Evolutionary conservation across 331 rosid species (phyloP), one percentile per base, ranked within the genome.

Genomic region (Pyracantha coccinea): DNA sequence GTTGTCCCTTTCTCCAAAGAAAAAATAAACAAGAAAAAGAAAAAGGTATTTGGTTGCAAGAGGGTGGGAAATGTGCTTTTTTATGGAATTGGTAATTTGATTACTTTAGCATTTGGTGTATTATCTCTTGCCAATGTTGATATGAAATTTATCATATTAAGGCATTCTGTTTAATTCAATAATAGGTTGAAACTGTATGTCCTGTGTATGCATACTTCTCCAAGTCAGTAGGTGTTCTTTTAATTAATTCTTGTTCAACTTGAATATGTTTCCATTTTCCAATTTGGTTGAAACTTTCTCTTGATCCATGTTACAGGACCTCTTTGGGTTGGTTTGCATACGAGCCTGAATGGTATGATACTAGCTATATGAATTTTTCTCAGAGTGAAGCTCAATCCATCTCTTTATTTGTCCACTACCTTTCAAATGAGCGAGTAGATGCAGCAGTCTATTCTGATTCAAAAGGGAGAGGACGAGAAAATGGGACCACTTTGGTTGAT

Each of bases 321-420:
- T 76, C 96, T 65, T 82, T 94, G 79, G 96, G 98, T 73, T 94
- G 98, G 98, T 94, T 94, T 91, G 90, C 98, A 55, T 65, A 80
- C 72, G 88, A 83, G 78, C 92, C 93, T 14, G 97, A 90, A 69
- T 95, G 97, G 99, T 95, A 81, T 73, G 99, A 95, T 80, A 80
- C 89, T 66, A 89, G 84, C 69, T 79, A 87, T 69, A 74, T 86
- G 74, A 95, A 86, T 85, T 95, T 90, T 80, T 77, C 96, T 52
- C 97, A 89, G 79, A 90, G 97, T 47, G 97, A 95, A 85, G 99
- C 99, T 74, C 99, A 92, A 45, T 92, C 97, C 71, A 91, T 92
- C 77, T 89, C 92, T 79, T 81, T 87, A 63, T 92, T 89, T 89
- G 93, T 89, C 73, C 91, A 95, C 71, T 86, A 80, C 87, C 97